phyloP scores from a whole-genome alignment of 108 stramenopile species.

The Nitzschia inconspicua region DNA sequence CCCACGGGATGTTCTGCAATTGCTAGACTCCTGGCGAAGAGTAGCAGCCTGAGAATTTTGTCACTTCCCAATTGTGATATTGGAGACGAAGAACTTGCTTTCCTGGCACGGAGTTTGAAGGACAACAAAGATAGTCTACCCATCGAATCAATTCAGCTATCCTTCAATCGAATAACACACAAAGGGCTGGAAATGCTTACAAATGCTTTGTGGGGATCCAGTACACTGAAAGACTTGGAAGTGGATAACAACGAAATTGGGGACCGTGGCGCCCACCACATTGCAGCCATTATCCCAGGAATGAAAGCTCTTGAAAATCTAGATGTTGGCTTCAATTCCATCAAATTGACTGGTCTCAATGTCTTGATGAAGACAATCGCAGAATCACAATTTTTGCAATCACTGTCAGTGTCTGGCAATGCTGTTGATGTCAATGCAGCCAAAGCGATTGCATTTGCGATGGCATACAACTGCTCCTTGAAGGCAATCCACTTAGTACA shows the following conservation, averaged over 20 bases:
- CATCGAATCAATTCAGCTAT: slow-evolving; percentile 68
- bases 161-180: slow-evolving; percentile 76
- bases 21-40: slow-evolving; percentile 56
- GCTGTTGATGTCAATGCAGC: slow-evolving; percentile 63
- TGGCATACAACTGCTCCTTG: slow-evolving; percentile 76
- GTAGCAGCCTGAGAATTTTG: slow-evolving; percentile 41
- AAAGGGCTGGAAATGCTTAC: slow-evolving; percentile 69
- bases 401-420: slow-evolving; percentile 76
- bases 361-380: slow-evolving; percentile 78
- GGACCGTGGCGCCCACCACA: slow-evolving; percentile 73
- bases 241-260: slow-evolving; percentile 84
- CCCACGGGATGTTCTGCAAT: slow-evolving; percentile 62
- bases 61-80: slow-evolving; percentile 74
- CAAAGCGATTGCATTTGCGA: slow-evolving; percentile 75
- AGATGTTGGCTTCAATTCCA: slow-evolving; percentile 79
- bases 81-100: slow-evolving; percentile 56
- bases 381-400: slow-evolving; percentile 47
- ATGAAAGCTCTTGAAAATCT: slow-evolving; percentile 58
- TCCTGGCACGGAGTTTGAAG: slow-evolving; percentile 62
- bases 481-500: slow-evolving; percentile 57
- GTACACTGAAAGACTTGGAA: slow-evolving; percentile 66
- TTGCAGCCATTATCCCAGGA: slow-evolving; percentile 61
- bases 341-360: slow-evolving; percentile 63
- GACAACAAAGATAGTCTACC: slow-evolving; percentile 57
- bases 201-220: slow-evolving; percentile 81